Percentiles rank a stretch among this genome's conserved stretches.
These are phyloP conservation scores for Fallopia convolvulus DNA, from an alignment of 148 eudicot genomes.

Conservation along the genomic window DNA sequence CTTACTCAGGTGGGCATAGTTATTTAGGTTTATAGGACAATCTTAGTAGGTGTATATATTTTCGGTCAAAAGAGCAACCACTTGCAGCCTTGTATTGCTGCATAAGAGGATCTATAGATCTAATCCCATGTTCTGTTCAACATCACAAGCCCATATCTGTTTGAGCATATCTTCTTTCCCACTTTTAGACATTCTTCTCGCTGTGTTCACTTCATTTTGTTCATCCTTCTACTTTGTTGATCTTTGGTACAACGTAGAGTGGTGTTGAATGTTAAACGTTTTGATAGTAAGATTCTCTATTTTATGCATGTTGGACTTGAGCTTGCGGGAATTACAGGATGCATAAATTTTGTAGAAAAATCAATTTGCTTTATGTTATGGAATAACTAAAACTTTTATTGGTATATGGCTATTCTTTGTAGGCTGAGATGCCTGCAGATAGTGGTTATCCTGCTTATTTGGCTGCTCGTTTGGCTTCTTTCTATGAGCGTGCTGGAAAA, in stretches of 20 bases:
- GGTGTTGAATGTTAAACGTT: not conserved
- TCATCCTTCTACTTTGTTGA: not conserved
- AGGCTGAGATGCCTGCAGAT: conserved; percentile 99
- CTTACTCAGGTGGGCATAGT: not conserved
- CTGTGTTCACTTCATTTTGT: not conserved
- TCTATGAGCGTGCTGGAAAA: conserved; percentile 99
- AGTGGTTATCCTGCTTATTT: conserved; percentile 99
- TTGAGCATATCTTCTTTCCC: not conserved
- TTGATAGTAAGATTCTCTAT: not conserved
- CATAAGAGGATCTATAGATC: not conserved
- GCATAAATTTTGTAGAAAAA: not conserved
- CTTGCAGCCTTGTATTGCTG: conserved; percentile 6
- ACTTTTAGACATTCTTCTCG: not conserved
- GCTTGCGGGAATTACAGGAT: not conserved
- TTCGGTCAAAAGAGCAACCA: not conserved
- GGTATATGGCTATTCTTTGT: conserved; percentile 6
- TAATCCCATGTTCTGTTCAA: not conserved
- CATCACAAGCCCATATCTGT: not conserved
- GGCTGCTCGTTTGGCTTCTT: conserved; percentile 98
- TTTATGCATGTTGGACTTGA: not conserved
- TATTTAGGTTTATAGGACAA: not conserved
- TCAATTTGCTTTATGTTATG: not conserved
- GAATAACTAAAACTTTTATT: not conserved
- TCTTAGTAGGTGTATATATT: not conserved
- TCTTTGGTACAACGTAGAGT: not conserved